A percentile compares a stretch with the other conserved stretches of the same genome.
phyloP scores from a whole-genome alignment of 1,139 yeast genomes.

The Candida anutae region DNA sequence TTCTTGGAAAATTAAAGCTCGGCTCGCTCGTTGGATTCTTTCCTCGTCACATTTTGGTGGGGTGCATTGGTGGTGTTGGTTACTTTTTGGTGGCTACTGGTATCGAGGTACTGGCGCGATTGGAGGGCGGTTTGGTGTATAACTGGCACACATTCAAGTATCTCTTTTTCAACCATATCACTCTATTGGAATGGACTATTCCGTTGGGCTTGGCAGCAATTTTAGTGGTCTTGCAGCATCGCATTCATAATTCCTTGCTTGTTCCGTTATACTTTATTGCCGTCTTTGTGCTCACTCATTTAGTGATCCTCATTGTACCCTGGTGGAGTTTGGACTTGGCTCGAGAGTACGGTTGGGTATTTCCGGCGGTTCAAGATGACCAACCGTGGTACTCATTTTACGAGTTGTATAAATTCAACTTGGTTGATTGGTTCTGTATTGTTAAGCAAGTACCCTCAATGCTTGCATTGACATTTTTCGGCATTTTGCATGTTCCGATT shows the following conservation, averaged over 20 bases:
- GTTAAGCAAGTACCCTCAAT: slow-evolving; percentile 76
- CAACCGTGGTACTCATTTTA: slow-evolving; percentile 91
- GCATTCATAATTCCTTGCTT: slow-evolving; percentile 62
- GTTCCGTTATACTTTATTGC: slow-evolving; percentile 76
- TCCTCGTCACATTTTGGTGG: slow-evolving; percentile 92
- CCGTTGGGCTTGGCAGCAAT: slow-evolving; percentile 60
- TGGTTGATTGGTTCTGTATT: slow-evolving; percentile 69
- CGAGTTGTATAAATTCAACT: slow-evolving; percentile 55
- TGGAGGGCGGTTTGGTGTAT: slow-evolving; percentile 67
- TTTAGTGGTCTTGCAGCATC: slow-evolving; percentile 56
- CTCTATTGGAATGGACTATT: slow-evolving; percentile 60
- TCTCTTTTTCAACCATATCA: slow-evolving; percentile 30
- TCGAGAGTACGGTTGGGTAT: slow-evolving; percentile 78
- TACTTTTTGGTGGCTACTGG: slow-evolving; percentile 87
- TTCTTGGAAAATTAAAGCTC: slow-evolving; percentile 67
- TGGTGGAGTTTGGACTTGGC: slow-evolving; percentile 52
- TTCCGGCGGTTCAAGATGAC: slow-evolving; percentile 54
- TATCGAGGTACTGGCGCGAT: slow-evolving; percentile 76
- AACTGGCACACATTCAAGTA: slow-evolving; percentile 46
- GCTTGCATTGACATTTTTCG: slow-evolving; percentile 93
- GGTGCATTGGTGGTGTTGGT: slow-evolving; percentile 98
- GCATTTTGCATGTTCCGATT: slow-evolving; percentile 91
- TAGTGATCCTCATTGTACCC: slow-evolving; percentile 59
- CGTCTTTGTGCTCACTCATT: slow-evolving; percentile 64
- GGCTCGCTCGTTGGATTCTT: slow-evolving; percentile 91